Evolutionary conservation across 1,284 basidiomycete genomes (phyloP).

Genomic region (Pseudozyma hubeiensis): DNA sequence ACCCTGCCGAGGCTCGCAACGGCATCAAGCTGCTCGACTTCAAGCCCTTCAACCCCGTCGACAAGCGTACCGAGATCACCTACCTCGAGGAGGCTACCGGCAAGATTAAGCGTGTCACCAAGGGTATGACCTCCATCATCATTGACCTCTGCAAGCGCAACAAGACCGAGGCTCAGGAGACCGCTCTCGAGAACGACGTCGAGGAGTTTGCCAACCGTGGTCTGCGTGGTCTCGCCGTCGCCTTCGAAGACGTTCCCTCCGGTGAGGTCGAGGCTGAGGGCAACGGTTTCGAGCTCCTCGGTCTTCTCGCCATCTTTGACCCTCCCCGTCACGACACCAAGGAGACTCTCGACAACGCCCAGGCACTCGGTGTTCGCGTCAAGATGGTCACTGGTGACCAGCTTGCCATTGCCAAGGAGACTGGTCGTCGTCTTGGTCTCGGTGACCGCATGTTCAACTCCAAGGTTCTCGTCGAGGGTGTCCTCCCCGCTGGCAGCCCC

Average conservation of each 20-base stretch:
- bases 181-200: conserved; percentile 90
- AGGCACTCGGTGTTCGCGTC: conserved; percentile 94
- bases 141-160: conserved; percentile 86
- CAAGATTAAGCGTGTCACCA: conserved; percentile 96
- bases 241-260: conserved; percentile 87
- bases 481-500: conserved; percentile 79
- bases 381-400: conserved; percentile 99
- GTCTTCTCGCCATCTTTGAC: conserved; percentile 96
- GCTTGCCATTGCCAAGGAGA: conserved; percentile 99
- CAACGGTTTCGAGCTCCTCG: conserved; percentile 95
- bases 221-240: conserved; percentile 96
- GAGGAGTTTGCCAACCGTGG: conserved; percentile 94
- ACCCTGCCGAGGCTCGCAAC: conserved; percentile 78
- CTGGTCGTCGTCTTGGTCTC: conserved; percentile 93
- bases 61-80: conserved; percentile 98
- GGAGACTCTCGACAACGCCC: conserved; percentile 97
- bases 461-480: conserved; percentile 92
- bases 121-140: conserved; percentile 98
- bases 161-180: conserved; percentile 92
- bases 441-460: conserved; percentile 97
- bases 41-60: conserved; percentile 99
- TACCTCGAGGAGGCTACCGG: conserved; percentile 92
- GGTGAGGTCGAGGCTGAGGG: conserved; percentile 82
- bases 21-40: conserved; percentile 97
- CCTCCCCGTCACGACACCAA: conserved; percentile 98